Evolutionary conservation across 352 stramenopile genomes (phyloP).

Genomic region (Globisporangium camurandrum): DNA sequence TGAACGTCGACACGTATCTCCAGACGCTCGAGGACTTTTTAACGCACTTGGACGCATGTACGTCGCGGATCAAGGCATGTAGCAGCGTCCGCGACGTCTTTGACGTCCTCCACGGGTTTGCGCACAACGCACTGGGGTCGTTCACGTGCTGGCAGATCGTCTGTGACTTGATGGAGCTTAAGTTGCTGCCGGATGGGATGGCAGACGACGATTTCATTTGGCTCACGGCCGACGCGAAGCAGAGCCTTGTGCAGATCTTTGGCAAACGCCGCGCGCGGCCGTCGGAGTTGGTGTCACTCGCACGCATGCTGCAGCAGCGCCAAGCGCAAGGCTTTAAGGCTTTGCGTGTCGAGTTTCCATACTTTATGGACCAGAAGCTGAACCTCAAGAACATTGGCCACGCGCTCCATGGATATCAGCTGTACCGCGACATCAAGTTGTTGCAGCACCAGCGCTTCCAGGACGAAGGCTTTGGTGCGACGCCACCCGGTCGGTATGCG

Average conservation of each 20-base stretch:
- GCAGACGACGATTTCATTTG: conserved; percentile 69
- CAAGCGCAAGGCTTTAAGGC: conserved; percentile 76
- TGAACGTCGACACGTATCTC: conserved; percentile 48
- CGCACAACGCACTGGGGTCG: conserved; percentile 65
- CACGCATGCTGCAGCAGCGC: conserved; percentile 61
- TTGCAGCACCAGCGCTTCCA: conserved; percentile 61
- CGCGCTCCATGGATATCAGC: conserved; percentile 70
- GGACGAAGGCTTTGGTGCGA: conserved; percentile 54
- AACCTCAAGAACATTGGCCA: conserved; percentile 81
- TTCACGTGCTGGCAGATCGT: conserved; percentile 85
- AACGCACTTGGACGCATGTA: conserved; percentile 49
- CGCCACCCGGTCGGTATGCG: conserved; percentile 42
- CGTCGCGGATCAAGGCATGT: conserved; percentile 44
- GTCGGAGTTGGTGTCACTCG: conserved; percentile 58
- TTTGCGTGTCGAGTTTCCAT: conserved; percentile 73
- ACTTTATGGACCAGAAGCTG: conserved; percentile 73
- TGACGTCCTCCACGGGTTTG: conserved; percentile 52
- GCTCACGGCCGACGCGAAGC: conserved; percentile 68
- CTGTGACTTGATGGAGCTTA: conserved; percentile 71
- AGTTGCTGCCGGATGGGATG: conserved; percentile 51
- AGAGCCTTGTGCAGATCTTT: conserved; percentile 80
- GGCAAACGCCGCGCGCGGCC: conserved; percentile 65
- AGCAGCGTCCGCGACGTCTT: conserved; percentile 47
- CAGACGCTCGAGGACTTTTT: conserved; percentile 66
- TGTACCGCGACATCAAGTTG: conserved; percentile 83